Conservation (phyloP, 2,329 filamentous ascomycete genomes). For the Pseudogymnoascus sp. region DNA sequence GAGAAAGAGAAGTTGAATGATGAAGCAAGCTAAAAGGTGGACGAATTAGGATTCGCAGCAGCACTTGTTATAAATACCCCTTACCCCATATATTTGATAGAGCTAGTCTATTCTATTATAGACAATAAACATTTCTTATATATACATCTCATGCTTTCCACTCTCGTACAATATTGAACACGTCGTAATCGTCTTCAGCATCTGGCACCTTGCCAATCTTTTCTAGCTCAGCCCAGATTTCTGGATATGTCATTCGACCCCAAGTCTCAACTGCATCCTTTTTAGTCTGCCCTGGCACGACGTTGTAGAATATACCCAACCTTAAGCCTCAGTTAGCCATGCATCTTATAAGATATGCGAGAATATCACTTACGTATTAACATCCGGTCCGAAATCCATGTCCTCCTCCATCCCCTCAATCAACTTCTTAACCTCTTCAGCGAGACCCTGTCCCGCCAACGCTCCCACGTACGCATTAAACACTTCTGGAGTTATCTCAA, state of each 20-base stretch:
- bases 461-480: conserved; percentile 73
- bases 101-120: not conserved
- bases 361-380: conserved; percentile 56
- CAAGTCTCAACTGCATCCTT: conserved; percentile 68
- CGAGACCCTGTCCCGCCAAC: conserved; percentile 63
- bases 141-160: conserved; percentile 12
- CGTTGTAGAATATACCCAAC: conserved; percentile 70
- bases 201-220: conserved; percentile 21
- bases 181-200: conserved; percentile 22
- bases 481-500: conserved; percentile 66
- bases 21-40: not conserved
- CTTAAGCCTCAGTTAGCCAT: conserved; percentile 34
- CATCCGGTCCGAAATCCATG: conserved; percentile 60
- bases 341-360: not conserved
- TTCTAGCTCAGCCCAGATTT: conserved; percentile 58
- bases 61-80: not conserved
- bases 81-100: not conserved
- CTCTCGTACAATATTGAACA: conserved; percentile 24
- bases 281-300: conserved; percentile 55
- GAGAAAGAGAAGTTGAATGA: not conserved
- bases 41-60: not conserved
- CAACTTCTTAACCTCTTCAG: conserved; percentile 59
- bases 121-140: not conserved
- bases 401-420: conserved; percentile 60
- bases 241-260: conserved; percentile 61